These are phyloP conservation scores for Pythium rishiriense DNA, from an alignment of 352 stramenopile genomes.

Conservation along the genomic window DNA sequence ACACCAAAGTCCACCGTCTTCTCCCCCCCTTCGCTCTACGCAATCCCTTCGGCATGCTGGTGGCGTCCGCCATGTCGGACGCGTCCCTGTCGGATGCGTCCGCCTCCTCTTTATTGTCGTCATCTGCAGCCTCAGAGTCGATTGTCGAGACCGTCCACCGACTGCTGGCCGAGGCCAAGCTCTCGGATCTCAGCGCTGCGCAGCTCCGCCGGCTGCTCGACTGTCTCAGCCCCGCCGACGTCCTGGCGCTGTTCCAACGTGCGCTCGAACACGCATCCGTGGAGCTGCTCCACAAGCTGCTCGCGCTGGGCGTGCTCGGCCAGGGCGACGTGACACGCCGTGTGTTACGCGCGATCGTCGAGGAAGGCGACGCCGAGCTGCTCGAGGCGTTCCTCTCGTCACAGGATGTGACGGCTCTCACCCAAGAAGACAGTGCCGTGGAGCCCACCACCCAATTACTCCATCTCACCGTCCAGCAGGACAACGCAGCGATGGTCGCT, in stretches of 20 bases:
- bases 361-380: constrained; percentile 12
- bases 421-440: background rate
- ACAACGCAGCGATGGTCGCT: constrained; percentile 14
- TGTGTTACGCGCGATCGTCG: constrained; percentile 8
- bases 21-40: background rate
- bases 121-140: background rate
- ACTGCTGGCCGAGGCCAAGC: background rate
- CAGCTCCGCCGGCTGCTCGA: constrained; percentile 1
- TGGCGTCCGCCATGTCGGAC: background rate
- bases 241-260: constrained; percentile 11
- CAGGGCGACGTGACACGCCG: too few relatives aligned
- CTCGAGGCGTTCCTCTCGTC: constrained; percentile 6
- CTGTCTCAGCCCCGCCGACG: constrained; percentile 1
- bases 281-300: constrained; percentile 3
- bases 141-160: background rate
- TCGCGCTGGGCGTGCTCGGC: background rate
- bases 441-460: too few relatives aligned
- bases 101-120: background rate
- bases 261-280: constrained; percentile 12
- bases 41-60: too few relatives aligned
- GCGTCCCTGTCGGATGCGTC: too few relatives aligned
- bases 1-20: background rate
- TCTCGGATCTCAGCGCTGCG: background rate
- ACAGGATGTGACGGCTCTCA: background rate
- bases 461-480: constrained; percentile 18